Base-by-base conservation (phyloP, 768 basidiomycete genomes). In the Phylloporus sp. region DNA sequence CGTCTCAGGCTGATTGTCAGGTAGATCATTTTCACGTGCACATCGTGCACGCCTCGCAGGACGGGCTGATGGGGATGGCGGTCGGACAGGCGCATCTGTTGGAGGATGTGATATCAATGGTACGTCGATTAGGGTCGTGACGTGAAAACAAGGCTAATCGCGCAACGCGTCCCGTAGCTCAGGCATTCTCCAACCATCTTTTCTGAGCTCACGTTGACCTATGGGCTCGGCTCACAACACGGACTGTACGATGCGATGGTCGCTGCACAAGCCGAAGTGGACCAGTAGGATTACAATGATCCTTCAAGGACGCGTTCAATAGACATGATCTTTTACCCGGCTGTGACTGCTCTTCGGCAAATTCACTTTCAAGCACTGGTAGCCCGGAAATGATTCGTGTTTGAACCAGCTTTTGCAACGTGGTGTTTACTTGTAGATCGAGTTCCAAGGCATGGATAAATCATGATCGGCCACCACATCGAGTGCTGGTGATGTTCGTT, bases 11-110 rank as follows among this genome's bases (percentile, higher is more conserved):
- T n/a, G n/a, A n/a, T n/a, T n/a, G 24, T 14, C 14, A 3, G 17
- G 5, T 52, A 95, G 93, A 96, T 61, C 93, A 92, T 57, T 91
- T 96, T 61, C 93, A 97, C 51, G 87, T 96, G 3, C 93, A 97
- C 56, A 84, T 95, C 42, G 89, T 91, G 22, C 86, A 93, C 56
- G 79, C 78, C 0, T 80, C 86, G 53, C 74, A 75, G 33, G 66
- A 63, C 1, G 74, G 81, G 13, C 64, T 72, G 35, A 55, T 78
- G 51, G 87, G 93, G 0, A 86, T 89, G 80, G 70, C 77, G 0
- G 86, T 92, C 0, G 95, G 92, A 2, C 94, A 93, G 60, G 91
- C 94, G 0, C 92, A 96, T 69, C 73, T 98, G 11, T 72, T 99
- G 9, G 95, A 97, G 55, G 91, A 96, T 66, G 65, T 97, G 40